Evolutionary conservation across 805 yeast genomes (phyloP).

Genomic region (Saccharomyces jurei): DNA sequence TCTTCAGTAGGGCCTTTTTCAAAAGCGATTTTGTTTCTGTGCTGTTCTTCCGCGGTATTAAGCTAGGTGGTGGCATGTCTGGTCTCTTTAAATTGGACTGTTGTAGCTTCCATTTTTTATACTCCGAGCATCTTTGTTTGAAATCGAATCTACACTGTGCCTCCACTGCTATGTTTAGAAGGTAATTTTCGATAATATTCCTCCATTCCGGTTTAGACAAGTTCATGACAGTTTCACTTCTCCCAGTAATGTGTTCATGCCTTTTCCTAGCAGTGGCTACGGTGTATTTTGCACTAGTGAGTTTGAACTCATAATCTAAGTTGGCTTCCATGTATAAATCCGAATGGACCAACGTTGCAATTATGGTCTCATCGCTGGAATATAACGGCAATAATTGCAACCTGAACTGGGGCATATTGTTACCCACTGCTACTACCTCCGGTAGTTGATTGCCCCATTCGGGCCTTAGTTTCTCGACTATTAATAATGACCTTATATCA

Average conservation of each 20-base stretch:
- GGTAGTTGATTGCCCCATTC: slow-evolving; percentile 49
- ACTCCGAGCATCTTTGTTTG: slow-evolving; percentile 37
- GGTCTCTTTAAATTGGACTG: slow-evolving; percentile 2
- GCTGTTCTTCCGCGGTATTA: slow-evolving; percentile 4
- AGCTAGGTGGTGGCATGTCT: slow-evolving; percentile 13
- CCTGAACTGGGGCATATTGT: slow-evolving; percentile 28
- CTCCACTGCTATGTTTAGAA: slow-evolving; percentile 53
- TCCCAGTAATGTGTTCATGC: slow-evolving; percentile 26
- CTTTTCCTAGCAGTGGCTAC: slow-evolving; percentile 45
- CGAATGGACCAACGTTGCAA: slow-evolving; percentile 39
- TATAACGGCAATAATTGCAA: slow-evolving; percentile 44
- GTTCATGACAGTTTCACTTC: slow-evolving; percentile 11
- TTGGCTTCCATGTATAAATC: slow-evolving; percentile 55
- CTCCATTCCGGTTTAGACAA: slow-evolving; percentile 53
- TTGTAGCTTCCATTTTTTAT: slow-evolving; percentile 33
- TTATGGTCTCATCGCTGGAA: slow-evolving; percentile 39
- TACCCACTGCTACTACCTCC: slow-evolving; percentile 14
- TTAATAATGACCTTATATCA: slow-evolving; percentile 52
- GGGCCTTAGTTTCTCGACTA: slow-evolving; percentile 38
- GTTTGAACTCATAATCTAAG: slow-evolving; percentile 41
- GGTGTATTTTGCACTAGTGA: slow-evolving; percentile 50
- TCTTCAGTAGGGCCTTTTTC: slow-evolving; percentile 14
- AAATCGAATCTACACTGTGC: slow-evolving; percentile 59
- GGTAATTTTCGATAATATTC: slow-evolving; percentile 56
- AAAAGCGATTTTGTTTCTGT: slow-evolving; percentile 3